These are phyloP conservation scores for Globisporangium okanoganense DNA, from an alignment of 352 stramenopile species.

Conservation along the genomic window DNA sequence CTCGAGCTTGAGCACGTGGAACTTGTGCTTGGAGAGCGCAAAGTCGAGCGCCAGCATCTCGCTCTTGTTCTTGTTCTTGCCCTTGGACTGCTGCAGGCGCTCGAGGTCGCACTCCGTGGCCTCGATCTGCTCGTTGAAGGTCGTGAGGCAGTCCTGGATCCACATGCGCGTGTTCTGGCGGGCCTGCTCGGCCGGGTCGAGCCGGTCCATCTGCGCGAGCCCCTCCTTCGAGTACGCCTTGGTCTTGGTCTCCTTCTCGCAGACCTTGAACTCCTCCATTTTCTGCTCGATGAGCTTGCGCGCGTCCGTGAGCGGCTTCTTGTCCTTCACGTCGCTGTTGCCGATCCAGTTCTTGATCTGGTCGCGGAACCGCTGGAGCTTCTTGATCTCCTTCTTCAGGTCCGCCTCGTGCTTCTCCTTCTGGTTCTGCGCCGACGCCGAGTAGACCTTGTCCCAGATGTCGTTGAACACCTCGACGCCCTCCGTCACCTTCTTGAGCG, in stretches of 20 bases:
- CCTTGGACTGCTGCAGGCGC: conserved; percentile 82
- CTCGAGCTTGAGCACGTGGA: conserved; percentile 97
- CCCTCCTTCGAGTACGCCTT: conserved; percentile 99
- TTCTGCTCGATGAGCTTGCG: conserved; percentile 97
- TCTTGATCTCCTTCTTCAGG: conserved; percentile 99
- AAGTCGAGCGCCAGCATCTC: conserved; percentile 92
- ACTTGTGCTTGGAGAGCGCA: conserved; percentile 92
- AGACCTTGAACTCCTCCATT: conserved; percentile 99
- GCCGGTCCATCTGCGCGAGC: conserved; percentile 90
- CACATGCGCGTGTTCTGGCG: conserved; percentile 77
- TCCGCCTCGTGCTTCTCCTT: conserved; percentile 99
- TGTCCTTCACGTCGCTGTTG: conserved; percentile 98
- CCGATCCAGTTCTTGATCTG: conserved; percentile 99
- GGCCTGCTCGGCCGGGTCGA: conserved; percentile 88
- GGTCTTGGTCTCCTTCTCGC: conserved; percentile 99
- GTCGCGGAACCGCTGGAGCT: conserved; percentile 97
- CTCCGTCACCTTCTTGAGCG: conserved; percentile 99
- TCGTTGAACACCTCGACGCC: conserved; percentile 98
- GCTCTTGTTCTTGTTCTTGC: conserved; percentile 94
- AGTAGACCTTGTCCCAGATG: conserved; percentile 99
- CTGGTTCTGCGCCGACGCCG: conserved; percentile 94
- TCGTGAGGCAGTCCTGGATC: conserved; percentile 78
- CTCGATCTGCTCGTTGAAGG: conserved; percentile 90
- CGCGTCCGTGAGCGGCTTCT: conserved; percentile 83
- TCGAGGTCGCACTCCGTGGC: conserved; percentile 80